phyloP scores from a whole-genome alignment of 257 asterid species.

The Linaria vulgaris region DNA sequence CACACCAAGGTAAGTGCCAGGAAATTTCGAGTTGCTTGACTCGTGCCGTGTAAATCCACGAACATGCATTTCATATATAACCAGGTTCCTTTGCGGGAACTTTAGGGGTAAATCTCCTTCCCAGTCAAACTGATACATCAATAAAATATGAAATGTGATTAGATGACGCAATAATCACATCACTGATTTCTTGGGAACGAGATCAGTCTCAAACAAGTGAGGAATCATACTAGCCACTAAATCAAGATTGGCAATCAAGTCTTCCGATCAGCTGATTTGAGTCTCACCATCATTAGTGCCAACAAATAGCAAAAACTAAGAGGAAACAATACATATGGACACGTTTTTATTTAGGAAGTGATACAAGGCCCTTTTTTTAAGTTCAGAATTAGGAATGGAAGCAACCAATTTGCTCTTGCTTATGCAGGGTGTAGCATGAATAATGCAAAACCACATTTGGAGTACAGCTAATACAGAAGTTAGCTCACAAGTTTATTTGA shows the following conservation, averaged over 20 bases:
- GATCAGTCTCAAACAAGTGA: constrained; percentile 8
- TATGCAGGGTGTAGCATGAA: not conserved
- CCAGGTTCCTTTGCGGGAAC: constrained; percentile 64
- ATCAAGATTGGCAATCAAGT: not conserved
- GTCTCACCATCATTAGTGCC: not conserved
- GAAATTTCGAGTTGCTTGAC: constrained; percentile 68
- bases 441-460: not conserved
- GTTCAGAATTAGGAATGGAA: not conserved
- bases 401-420: not conserved
- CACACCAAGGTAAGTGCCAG: constrained; percentile 87
- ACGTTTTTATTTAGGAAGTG: no score
- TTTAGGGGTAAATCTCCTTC: constrained; percentile 92
- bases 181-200: constrained; percentile 21
- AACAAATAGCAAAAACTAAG: not conserved
- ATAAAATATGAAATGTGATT: constrained; percentile 12
- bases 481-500: not conserved
- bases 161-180: constrained; percentile 12
- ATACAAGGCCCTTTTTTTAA: not conserved
- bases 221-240: constrained; percentile 1
- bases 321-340: not conserved
- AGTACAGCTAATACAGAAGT: not conserved
- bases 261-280: not conserved
- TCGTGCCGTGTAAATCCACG: constrained; percentile 95
- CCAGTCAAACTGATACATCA: constrained; percentile 83
- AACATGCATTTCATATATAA: constrained; percentile 93